These are phyloP conservation scores for Zasmidium citrigriseum DNA, from an alignment of 2,329 filamentous ascomycete genomes.

Conservation along the genomic window DNA sequence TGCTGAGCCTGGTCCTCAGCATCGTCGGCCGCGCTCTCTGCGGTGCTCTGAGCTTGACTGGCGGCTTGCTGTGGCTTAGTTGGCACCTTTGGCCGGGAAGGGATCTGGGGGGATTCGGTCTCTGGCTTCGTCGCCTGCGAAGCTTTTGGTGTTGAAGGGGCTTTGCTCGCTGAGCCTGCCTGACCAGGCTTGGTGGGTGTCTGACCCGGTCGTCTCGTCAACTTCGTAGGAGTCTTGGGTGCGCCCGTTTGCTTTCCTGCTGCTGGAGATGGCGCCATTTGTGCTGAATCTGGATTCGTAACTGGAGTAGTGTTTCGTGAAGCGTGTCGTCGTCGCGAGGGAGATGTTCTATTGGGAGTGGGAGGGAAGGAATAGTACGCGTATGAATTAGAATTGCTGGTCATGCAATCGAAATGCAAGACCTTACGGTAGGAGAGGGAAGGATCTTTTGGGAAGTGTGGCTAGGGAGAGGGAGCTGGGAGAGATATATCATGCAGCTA, in stretches of 20 bases:
- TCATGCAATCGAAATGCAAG: slow-evolving; percentile 44
- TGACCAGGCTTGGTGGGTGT: slow-evolving; percentile 28
- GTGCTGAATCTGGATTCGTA: slow-evolving; percentile 34
- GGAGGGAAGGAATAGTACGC: slow-evolving; percentile 55
- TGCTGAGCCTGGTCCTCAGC: slow-evolving; percentile 39
- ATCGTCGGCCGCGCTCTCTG: slow-evolving; percentile 33
- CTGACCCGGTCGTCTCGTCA: slow-evolving; percentile 45
- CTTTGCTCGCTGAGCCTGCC: slow-evolving; percentile 26
- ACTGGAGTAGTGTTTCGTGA: slow-evolving; percentile 32
- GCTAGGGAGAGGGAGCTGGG: slow-evolving; percentile 17
- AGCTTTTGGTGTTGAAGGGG: slow-evolving; percentile 31
- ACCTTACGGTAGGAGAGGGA: slow-evolving; percentile 20
- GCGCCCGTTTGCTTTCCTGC: slow-evolving; percentile 49
- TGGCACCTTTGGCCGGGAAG: slow-evolving; percentile 35
- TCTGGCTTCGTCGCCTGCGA: slow-evolving; percentile 36
- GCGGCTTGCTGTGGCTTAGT: slow-evolving; percentile 41
- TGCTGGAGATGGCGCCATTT: slow-evolving; percentile 53
- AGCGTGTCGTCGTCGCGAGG: slow-evolving; percentile 32
- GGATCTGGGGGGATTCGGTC: slow-evolving; percentile 37
- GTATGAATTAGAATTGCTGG: slow-evolving; percentile 50
- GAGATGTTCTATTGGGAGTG: slow-evolving; percentile 49
- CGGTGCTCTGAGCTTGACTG: slow-evolving; percentile 26
- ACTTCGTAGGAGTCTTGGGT: slow-evolving; percentile 55
- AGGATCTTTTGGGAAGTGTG: slow-evolving; percentile 17
- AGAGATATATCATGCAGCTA: slow-evolving; percentile 23